Evolutionary conservation across 768 basidiomycete species (phyloP).

Genomic region (Strobilomyces dryophilus): DNA sequence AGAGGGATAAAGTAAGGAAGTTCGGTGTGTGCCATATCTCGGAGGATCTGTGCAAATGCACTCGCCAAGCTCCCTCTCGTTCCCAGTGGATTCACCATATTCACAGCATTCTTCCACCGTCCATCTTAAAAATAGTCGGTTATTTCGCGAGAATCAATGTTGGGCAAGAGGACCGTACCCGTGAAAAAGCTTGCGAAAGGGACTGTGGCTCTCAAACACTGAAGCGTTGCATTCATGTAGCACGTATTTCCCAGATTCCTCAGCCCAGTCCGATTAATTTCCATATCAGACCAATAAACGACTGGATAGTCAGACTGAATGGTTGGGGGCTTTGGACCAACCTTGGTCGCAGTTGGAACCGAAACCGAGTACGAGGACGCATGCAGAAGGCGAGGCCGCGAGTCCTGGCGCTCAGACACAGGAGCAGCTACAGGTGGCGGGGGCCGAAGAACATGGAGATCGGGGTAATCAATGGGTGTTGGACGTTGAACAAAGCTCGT

Average conservation of each 20-base stretch:
- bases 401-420: constrained; percentile 71
- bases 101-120: constrained; percentile 79
- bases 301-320: constrained; percentile 78
- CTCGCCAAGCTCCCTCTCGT: constrained; percentile 79
- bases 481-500: constrained; percentile 43
- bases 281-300: constrained; percentile 77
- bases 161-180: constrained; percentile 41
- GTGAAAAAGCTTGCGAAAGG: constrained; percentile 93
- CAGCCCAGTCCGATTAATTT: constrained; percentile 77
- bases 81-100: constrained; percentile 80
- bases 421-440: constrained; percentile 77
- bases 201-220: constrained; percentile 91
- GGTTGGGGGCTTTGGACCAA: constrained; percentile 56
- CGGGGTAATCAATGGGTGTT: constrained; percentile 73
- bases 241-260: constrained; percentile 98
- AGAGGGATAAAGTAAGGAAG: constrained; percentile 78
- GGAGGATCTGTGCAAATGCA: constrained; percentile 80
- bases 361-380: constrained; percentile 34
- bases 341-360: constrained; percentile 13
- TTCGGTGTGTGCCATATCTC: constrained; percentile 85
- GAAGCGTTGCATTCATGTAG: constrained; percentile 98
- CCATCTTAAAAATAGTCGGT: constrained; percentile 47
- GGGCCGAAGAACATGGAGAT: constrained; percentile 65
- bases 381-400: constrained; percentile 50
- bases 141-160: not conserved